phyloP scores from a whole-genome alignment of 768 basidiomycete genomes.

The Hygrocybe coccinea region DNA sequence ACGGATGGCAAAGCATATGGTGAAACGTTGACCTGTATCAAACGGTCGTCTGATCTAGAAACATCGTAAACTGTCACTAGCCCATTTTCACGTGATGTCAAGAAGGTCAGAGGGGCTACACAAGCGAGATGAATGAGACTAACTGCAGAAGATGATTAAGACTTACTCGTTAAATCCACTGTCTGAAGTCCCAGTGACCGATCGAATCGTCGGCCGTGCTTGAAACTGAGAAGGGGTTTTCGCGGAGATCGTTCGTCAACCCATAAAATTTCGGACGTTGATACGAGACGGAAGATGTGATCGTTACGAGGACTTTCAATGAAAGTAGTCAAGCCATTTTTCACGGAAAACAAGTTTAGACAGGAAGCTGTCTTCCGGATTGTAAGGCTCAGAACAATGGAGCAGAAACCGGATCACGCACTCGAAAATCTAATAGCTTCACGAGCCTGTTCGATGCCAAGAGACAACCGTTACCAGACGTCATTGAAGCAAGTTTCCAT shows the following conservation, averaged over 20 bases:
- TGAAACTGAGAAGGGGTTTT: slow-evolving; percentile 56
- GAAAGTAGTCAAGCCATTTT: slow-evolving; percentile 44
- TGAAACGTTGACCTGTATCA: slow-evolving; percentile 40
- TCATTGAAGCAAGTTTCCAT: slow-evolving; percentile 47
- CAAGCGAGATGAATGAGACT: neutral
- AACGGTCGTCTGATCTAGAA: slow-evolving; percentile 34
- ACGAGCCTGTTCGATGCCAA: slow-evolving; percentile 45
- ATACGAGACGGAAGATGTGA: slow-evolving; percentile 48
- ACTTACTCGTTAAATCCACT: slow-evolving; percentile 21
- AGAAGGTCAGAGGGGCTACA: slow-evolving; percentile 47
- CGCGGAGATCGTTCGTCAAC: slow-evolving; percentile 57
- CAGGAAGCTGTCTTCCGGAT: slow-evolving; percentile 26
- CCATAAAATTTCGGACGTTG: slow-evolving; percentile 65
- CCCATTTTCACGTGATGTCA: slow-evolving; percentile 56
- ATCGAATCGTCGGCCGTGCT: slow-evolving; percentile 59
- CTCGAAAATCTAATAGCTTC: slow-evolving; percentile 51
- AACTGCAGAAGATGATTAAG: neutral
- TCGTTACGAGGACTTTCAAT: slow-evolving; percentile 43
- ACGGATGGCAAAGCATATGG: slow-evolving; percentile 43
- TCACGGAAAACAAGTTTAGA: slow-evolving; percentile 33
- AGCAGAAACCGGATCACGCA: slow-evolving; percentile 28
- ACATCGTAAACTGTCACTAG: slow-evolving; percentile 65
- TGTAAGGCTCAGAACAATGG: neutral
- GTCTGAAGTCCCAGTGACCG: slow-evolving; percentile 48
- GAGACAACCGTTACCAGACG: slow-evolving; percentile 35